A percentile compares a stretch with the other conserved stretches of the same genome.
Evolutionary conservation across 306 rosid species (phyloP).

Genomic region (Lathyrus aphaca): DNA sequence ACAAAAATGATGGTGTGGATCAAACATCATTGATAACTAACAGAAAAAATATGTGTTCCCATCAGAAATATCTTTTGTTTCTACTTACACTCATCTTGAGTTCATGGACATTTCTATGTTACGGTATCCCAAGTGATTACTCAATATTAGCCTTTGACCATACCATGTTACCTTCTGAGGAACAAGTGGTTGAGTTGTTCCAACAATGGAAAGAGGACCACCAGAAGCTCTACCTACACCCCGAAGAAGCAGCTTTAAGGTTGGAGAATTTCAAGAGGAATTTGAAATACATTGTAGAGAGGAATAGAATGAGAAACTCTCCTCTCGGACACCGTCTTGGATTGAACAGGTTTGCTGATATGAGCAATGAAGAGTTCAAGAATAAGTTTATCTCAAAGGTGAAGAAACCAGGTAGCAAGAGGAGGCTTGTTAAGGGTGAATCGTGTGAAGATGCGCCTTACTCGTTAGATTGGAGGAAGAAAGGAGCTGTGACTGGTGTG

Average conservation of each 20-base stretch:
- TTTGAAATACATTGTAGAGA: constrained; percentile 57
- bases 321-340: constrained; percentile 50
- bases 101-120: constrained; percentile 44
- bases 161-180: constrained; percentile 55
- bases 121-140: constrained; percentile 50
- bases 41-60: constrained; percentile 54
- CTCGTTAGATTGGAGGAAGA: constrained; percentile 79
- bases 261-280: constrained; percentile 72
- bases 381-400: constrained; percentile 50
- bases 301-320: constrained; percentile 48
- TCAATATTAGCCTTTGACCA: constrained; percentile 49
- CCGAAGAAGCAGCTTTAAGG: constrained; percentile 58
- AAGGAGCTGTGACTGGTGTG: constrained; percentile 63
- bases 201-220: constrained; percentile 62
- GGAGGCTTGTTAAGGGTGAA: constrained; percentile 31
- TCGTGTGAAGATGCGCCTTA: constrained; percentile 64
- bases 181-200: constrained; percentile 60
- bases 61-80: constrained; percentile 36
- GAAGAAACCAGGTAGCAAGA: constrained; percentile 53
- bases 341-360: constrained; percentile 71
- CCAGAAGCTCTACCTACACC: constrained; percentile 50
- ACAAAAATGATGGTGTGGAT: constrained; percentile 10
- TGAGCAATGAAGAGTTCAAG: constrained; percentile 80
- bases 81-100: constrained; percentile 49
- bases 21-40: constrained; percentile 25